Evolutionary conservation across 768 basidiomycete genomes (phyloP).

Genomic region (Suillus luteus): DNA sequence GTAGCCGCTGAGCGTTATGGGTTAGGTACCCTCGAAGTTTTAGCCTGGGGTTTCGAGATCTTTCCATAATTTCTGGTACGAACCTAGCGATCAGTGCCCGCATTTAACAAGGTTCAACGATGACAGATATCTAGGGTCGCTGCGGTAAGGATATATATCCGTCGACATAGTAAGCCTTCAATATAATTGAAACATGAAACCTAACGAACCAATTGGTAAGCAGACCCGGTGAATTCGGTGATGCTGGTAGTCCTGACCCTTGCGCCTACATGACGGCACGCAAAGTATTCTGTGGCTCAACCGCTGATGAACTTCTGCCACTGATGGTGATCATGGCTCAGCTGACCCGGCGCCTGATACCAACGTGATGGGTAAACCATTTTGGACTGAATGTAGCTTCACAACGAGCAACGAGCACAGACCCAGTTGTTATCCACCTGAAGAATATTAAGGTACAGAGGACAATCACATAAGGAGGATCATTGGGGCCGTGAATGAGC

Average conservation of each 20-base stretch:
- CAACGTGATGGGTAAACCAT: background rate
- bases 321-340: background rate
- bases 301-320: background rate
- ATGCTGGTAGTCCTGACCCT: background rate
- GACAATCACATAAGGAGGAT: slow-evolving; percentile 25
- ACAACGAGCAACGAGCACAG: background rate
- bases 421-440: background rate
- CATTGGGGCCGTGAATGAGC: background rate
- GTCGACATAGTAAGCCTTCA: slow-evolving; percentile 46
- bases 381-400: slow-evolving; percentile 48
- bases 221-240: slow-evolving; percentile 48
- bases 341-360: background rate
- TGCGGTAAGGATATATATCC: slow-evolving; percentile 25
- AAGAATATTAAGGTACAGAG: background rate
- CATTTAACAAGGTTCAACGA: slow-evolving; percentile 35
- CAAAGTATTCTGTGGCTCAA: background rate
- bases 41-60: background rate
- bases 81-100: background rate
- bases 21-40: slow-evolving; percentile 33
- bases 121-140: slow-evolving; percentile 49
- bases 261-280: background rate
- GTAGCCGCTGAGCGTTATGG: slow-evolving; percentile 43
- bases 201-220: slow-evolving; percentile 53
- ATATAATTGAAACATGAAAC: slow-evolving; percentile 40
- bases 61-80: background rate